Percentiles rank a stretch among this genome's conserved stretches.
Conservation (phyloP, 2,329 filamentous ascomycete genomes). For the Davidsoniella australis region DNA sequence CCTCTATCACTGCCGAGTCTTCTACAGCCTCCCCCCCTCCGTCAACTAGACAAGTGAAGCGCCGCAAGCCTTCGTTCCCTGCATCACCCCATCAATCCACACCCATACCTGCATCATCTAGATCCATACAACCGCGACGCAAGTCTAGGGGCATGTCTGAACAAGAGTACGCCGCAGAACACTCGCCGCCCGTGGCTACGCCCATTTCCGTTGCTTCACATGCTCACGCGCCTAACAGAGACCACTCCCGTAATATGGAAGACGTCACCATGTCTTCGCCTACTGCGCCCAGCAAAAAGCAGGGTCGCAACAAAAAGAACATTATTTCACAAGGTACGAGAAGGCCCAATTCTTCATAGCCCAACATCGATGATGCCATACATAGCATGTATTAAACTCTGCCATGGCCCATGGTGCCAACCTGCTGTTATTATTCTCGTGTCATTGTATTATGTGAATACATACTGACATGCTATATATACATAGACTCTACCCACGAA, state of each 20-base stretch:
- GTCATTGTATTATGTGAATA: neutral
- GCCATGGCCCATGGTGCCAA: too few relatives aligned
- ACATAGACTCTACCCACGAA: conserved; percentile 9
- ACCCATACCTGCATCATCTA: conserved; percentile 5
- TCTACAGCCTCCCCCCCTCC: too few relatives aligned
- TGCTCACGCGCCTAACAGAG: neutral
- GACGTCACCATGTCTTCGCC: conserved; percentile 19
- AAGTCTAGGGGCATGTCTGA: conserved; percentile 53
- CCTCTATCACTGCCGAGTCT: too few relatives aligned
- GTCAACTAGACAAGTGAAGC: conserved; percentile 15
- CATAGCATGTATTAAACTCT: too few relatives aligned
- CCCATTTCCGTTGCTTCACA: conserved; percentile 5
- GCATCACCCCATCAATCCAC: conserved; percentile 9
- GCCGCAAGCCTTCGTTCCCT: conserved; percentile 14
- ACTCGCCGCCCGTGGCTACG: too few relatives aligned
- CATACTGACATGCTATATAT: neutral
- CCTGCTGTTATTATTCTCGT: too few relatives aligned
- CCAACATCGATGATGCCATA: neutral
- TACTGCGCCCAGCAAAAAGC: conserved; percentile 2
- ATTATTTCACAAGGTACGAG: conserved; percentile 6
- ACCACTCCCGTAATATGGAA: conserved; percentile 1
- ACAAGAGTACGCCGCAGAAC: conserved; percentile 38
- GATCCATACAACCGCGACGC: conserved; percentile 17
- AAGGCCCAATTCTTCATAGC: neutral
- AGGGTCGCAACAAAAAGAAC: conserved; percentile 15